A percentile compares a stretch with the other conserved stretches of the same genome.
Conservation (phyloP, 1,284 basidiomycete species). For the Ceratobasidium sp. region DNA sequence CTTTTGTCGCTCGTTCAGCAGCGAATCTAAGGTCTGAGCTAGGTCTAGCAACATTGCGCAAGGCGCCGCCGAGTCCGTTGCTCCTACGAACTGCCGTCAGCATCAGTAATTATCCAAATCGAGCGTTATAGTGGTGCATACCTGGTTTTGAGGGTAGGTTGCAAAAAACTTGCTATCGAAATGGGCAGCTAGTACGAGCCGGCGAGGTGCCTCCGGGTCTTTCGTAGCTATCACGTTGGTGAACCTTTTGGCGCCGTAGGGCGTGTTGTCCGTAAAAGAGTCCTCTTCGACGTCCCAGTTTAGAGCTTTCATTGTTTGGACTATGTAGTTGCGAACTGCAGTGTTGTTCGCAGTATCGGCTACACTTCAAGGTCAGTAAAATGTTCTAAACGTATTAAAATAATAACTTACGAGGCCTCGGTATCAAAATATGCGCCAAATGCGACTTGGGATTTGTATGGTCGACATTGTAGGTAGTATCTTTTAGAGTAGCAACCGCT, state of each 20-base stretch:
- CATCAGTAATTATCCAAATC: constrained; percentile 25
- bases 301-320: constrained; percentile 70
- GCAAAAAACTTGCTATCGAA: constrained; percentile 95
- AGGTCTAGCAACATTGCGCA: constrained; percentile 94
- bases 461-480: constrained; percentile 75
- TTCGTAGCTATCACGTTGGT: constrained; percentile 96
- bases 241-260: constrained; percentile 83
- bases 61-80: constrained; percentile 96
- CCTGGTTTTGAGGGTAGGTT: constrained; percentile 75
- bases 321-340: constrained; percentile 79
- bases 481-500: constrained; percentile 63
- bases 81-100: constrained; percentile 84
- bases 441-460: constrained; percentile 73
- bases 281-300: constrained; percentile 91
- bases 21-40: constrained; percentile 78
- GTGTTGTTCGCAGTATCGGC: constrained; percentile 82
- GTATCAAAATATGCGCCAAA: constrained; percentile 82
- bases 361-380: constrained; percentile 51
- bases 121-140: constrained; percentile 53
- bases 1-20: constrained; percentile 72
- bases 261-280: constrained; percentile 81
- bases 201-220: constrained; percentile 81
- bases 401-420: constrained; percentile 72
- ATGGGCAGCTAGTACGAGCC: constrained; percentile 91
- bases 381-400: constrained; percentile 17